Evolutionary conservation across 106 monocot genomes (phyloP), one percentile per base, ranked within the genome.

Genomic region (Acorus gramineus): DNA sequence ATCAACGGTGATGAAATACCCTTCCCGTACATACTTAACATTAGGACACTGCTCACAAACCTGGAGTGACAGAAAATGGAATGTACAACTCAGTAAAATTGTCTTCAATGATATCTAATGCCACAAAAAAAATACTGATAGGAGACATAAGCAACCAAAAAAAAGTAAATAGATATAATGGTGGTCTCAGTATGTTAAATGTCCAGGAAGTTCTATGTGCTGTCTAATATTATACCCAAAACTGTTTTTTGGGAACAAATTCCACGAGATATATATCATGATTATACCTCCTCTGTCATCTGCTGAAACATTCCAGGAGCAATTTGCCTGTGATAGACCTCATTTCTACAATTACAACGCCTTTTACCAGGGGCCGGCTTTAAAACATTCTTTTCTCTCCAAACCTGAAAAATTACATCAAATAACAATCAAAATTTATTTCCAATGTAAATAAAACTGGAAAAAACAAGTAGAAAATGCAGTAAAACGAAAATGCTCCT

Each of bases 261-360:
- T 28, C 28, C 28, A 28, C 28, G 28, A 28, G 28, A 28, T 28
- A 28, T 28, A 28, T 1, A 28, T 28, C 28, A 28, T 28, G 28
- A 28, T 28, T 28, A 28, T 78, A 96, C 96, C 90, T 96, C 80
- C 61, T 96, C 84, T 60, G 96, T 87, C 87, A 96, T 91, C 66
- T 96, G 96, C 77, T 96, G 96, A 70, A 80, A 96, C 96, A 96
- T 96, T 85, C 96, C 96, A 45, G 96, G 96, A 56, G 70, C 96
- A 77, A 96, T 96, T 87, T 96, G 96, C 47, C 87, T 77, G 69
- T 96, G 96, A 69, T 90, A 77, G 53, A 87, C 90, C 76, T 96
- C 90, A 66, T 96, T 96, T 69, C 91, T 90, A 59, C 96, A 96
- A 73, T 96, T 91, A 74, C 96, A 96, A 7, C 79, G 79, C 66